These are phyloP conservation scores for Austroboletus eburneus DNA, from an alignment of 768 basidiomycete species.

Conservation along the genomic window DNA sequence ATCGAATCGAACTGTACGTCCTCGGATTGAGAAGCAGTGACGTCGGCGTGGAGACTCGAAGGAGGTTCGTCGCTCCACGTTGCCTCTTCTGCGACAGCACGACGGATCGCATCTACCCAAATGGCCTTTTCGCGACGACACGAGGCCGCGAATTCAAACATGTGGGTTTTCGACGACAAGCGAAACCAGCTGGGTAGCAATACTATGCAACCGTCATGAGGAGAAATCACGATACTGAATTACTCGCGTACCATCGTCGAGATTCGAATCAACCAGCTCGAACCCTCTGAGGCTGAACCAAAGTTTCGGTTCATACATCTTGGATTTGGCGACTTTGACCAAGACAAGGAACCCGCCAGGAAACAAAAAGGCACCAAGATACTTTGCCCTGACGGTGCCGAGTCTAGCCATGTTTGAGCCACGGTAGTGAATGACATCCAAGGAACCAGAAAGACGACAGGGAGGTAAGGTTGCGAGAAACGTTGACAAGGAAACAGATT, in stretches of 20 bases:
- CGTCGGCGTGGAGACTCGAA: constrained; percentile 54
- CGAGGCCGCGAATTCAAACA: constrained; percentile 83
- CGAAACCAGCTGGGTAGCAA: constrained; percentile 80
- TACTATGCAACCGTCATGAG: constrained; percentile 40
- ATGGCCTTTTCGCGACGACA: constrained; percentile 80
- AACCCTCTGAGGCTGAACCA: constrained; percentile 82
- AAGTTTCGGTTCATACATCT: constrained; percentile 79
- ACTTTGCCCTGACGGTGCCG: constrained; percentile 69
- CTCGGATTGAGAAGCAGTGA: constrained; percentile 32
- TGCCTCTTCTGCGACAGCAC: constrained; percentile 40
- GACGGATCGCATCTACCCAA: constrained; percentile 74
- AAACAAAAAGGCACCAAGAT: constrained; percentile 89
- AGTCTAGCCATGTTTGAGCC: constrained; percentile 39
- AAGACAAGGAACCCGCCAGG: constrained; percentile 80
- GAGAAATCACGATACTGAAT: background rate
- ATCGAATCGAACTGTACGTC: constrained; percentile 40
- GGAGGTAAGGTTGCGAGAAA: constrained; percentile 75
- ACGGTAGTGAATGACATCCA: constrained; percentile 81
- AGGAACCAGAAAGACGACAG: constrained; percentile 76
- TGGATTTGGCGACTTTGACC: constrained; percentile 79
- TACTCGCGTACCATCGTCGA: constrained; percentile 69
- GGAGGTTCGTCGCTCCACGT: constrained; percentile 59
- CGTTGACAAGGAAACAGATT: constrained; percentile 41
- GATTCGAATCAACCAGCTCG: constrained; percentile 61
- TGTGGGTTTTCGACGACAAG: constrained; percentile 61